These are phyloP conservation scores for Phytomonas sp. DNA, from an alignment of 208 protist genomes.

Conservation along the genomic window DNA sequence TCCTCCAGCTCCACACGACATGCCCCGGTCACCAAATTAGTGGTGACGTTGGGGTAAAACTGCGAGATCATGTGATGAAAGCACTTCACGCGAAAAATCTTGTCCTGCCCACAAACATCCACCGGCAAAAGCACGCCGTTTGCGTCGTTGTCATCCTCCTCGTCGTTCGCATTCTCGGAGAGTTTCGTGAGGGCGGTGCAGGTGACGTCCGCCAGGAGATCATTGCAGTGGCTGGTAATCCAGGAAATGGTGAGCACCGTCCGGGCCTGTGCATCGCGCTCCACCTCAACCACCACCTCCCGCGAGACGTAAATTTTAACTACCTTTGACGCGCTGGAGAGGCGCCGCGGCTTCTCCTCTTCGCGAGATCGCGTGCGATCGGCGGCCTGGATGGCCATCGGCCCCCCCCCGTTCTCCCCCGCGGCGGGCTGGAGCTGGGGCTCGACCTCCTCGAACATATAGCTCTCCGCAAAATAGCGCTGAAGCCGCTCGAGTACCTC, in stretches of 20 bases:
- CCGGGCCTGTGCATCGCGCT: conserved; percentile 49
- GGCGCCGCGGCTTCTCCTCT: conserved; percentile 16
- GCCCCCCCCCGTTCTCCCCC: conserved; percentile 5
- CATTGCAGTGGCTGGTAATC: conserved; percentile 76
- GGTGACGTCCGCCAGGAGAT: conserved; percentile 84
- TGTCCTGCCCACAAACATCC: conserved; percentile 71
- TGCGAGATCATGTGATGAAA: conserved; percentile 90
- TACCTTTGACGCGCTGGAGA: conserved; percentile 5
- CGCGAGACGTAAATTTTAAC: conserved; percentile 49
- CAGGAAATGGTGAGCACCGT: conserved; percentile 85
- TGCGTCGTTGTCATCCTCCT: conserved; percentile 25
- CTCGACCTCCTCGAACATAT: conserved; percentile 61
- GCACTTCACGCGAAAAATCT: conserved; percentile 85
- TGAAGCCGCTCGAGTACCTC: conserved; percentile 75
- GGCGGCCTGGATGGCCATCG: conserved; percentile 1
- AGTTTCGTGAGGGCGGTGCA: conserved; percentile 82
- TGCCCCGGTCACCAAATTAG: conserved; percentile 65
- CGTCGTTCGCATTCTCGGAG: conserved; percentile 43
- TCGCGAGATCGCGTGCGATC: conserved; percentile 17
- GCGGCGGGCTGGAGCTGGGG: conserved; percentile 17
- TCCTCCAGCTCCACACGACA: conserved; percentile 57
- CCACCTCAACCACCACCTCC: conserved; percentile 69
- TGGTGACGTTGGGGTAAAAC: conserved; percentile 72
- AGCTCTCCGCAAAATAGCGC: conserved; percentile 80
- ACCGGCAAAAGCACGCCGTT: conserved; percentile 50